These are phyloP conservation scores for Aspergillus oerlinghausenensis DNA, from an alignment of 2,329 filamentous ascomycete genomes.

Conservation along the genomic window DNA sequence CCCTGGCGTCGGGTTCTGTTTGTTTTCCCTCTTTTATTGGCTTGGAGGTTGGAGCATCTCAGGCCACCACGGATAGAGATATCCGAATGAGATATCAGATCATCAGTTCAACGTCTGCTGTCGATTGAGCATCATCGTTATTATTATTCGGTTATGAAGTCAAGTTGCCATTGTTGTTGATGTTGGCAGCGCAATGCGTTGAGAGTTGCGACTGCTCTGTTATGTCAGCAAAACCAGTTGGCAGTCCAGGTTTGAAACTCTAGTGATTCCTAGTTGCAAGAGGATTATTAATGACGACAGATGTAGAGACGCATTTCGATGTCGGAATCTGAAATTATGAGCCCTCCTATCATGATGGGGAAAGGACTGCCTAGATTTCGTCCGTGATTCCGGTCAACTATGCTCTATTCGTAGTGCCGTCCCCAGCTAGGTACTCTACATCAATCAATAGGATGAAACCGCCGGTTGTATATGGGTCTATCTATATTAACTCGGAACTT, in stretches of 20 bases:
- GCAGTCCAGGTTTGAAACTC: not conserved
- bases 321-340: not conserved
- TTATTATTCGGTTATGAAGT: not conserved
- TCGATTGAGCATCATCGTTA: not conserved
- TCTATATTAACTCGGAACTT: not conserved
- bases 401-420: not conserved
- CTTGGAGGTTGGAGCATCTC: not conserved
- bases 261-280: not conserved
- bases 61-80: not conserved
- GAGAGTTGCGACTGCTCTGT: not conserved
- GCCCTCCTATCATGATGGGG: not conserved
- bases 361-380: not conserved
- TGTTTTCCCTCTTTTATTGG: not conserved
- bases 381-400: not conserved
- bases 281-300: not conserved
- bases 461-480: not conserved
- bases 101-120: not conserved
- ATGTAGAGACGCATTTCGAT: not conserved
- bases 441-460: not conserved
- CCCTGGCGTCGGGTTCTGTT: not conserved
- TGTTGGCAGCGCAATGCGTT: not conserved
- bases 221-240: not conserved
- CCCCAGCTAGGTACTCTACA: not conserved
- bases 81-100: not conserved
- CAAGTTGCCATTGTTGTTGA: not conserved